Conservation (phyloP, 805 yeast species). For the Yamadazyma paraphyllophila region DNA sequence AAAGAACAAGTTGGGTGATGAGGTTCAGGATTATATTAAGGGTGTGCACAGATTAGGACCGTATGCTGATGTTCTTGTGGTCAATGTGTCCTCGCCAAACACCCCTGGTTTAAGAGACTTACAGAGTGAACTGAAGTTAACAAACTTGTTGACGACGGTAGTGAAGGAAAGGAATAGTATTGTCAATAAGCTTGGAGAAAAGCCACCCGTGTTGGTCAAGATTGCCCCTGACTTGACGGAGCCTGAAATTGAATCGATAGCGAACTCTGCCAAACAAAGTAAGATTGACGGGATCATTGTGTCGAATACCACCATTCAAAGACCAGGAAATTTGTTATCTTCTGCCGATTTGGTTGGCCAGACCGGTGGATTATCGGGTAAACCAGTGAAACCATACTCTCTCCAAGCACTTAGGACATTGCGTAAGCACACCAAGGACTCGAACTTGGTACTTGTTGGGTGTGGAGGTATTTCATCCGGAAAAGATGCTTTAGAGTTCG, state of each 20-base stretch:
- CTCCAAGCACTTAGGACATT: conserved; percentile 68
- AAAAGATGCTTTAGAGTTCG: conserved; percentile 86
- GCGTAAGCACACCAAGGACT: conserved; percentile 73
- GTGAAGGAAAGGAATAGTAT: conserved; percentile 57
- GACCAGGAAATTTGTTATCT: conserved; percentile 66
- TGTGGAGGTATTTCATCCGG: conserved; percentile 94
- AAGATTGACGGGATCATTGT: conserved; percentile 88
- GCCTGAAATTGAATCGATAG: conserved; percentile 77
- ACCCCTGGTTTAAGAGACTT: conserved; percentile 92
- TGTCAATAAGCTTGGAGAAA: conserved; percentile 39
- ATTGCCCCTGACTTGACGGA: conserved; percentile 91
- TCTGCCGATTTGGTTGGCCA: conserved; percentile 47
- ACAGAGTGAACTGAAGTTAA: conserved; percentile 73
- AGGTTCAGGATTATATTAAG: conserved; percentile 75
- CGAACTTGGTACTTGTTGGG: conserved; percentile 75
- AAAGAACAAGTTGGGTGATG: conserved; percentile 90
- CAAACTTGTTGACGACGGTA: conserved; percentile 63
- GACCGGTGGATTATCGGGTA: conserved; percentile 91
- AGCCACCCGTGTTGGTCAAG: conserved; percentile 84
- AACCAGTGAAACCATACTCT: conserved; percentile 79
- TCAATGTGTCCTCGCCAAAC: conserved; percentile 93
- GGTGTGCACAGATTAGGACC: conserved; percentile 84
- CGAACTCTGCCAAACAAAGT: conserved; percentile 71
- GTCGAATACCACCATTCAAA: conserved; percentile 86
- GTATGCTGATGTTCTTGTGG: conserved; percentile 83